These are phyloP conservation scores for Trichoderma sp. DNA, from an alignment of 2,329 filamentous ascomycete genomes.

Conservation along the genomic window DNA sequence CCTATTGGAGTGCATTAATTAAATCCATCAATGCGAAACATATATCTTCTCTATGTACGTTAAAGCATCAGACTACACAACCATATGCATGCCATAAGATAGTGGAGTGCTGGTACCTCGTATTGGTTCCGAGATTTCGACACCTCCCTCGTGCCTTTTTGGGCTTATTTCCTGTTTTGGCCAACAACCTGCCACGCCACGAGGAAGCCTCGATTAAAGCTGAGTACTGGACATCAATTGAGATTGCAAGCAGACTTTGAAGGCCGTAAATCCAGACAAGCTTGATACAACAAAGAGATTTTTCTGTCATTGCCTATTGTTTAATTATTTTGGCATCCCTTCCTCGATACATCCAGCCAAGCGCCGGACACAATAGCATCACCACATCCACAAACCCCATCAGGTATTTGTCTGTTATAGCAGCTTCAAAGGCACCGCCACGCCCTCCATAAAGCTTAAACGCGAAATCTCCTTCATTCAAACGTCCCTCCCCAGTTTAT, in stretches of 20 bases:
- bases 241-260: background rate
- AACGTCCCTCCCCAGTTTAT: background rate
- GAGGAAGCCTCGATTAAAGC: background rate
- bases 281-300: background rate
- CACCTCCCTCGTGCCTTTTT: background rate
- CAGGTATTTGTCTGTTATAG: background rate
- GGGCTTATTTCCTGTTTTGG: constrained; percentile 7
- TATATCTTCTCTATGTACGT: background rate
- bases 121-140: background rate
- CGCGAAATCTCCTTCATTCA: background rate
- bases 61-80: background rate
- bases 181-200: background rate
- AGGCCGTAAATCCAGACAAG: too few relatives aligned
- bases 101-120: background rate
- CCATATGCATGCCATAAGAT: background rate
- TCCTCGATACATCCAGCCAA: background rate
- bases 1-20: background rate
- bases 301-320: background rate
- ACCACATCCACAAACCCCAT: background rate
- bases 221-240: background rate
- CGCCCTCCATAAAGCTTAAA: background rate
- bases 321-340: background rate
- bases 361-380: background rate
- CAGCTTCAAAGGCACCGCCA: background rate
- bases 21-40: background rate